A percentile compares a stretch with the other conserved stretches of the same genome.
These are phyloP conservation scores for Lepraria neglecta DNA, from an alignment of 495 filamentous ascomycete genomes.

Conservation along the genomic window DNA sequence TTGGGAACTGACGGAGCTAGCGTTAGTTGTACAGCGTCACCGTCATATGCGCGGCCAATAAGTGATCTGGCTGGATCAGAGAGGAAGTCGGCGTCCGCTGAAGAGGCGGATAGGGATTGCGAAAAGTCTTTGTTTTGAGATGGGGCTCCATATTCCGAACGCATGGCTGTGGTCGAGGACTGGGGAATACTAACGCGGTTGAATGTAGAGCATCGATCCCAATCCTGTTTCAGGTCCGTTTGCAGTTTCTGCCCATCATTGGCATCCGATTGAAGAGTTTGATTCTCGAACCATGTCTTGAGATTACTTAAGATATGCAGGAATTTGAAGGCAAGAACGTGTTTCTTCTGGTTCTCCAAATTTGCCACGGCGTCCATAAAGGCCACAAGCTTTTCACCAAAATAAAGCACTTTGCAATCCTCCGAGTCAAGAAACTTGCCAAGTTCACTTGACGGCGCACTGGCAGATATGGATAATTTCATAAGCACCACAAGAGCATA, in stretches of 20 bases:
- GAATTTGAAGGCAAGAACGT: conserved; percentile 59
- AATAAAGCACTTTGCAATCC: conserved; percentile 31
- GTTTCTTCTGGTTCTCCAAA: conserved; percentile 5
- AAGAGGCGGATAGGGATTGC: neutral
- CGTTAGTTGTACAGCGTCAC: neutral
- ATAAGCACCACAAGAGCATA: conserved; percentile 35
- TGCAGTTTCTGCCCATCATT: neutral
- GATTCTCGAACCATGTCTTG: conserved; percentile 60
- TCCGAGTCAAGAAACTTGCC: conserved; percentile 31
- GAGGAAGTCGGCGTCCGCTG: neutral
- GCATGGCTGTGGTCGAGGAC: neutral
- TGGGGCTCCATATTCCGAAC: neutral
- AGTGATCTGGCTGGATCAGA: neutral
- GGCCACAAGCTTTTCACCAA: conserved; percentile 28
- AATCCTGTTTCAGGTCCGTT: neutral
- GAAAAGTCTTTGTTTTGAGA: neutral
- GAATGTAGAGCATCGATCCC: neutral
- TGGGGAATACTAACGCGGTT: neutral
- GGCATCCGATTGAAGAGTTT: conserved; percentile 2
- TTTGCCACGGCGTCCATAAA: conserved; percentile 22
- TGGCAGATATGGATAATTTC: conserved; percentile 35
- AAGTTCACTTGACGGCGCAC: conserved; percentile 29
- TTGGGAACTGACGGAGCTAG: conserved; percentile 10
- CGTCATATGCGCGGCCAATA: neutral
- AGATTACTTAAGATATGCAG: conserved; percentile 68